A percentile compares a stretch with the other conserved stretches of the same genome.
phyloP scores from a whole-genome alignment of 192 early-diverging fungal species.

The Chytriomyces confervae region DNA sequence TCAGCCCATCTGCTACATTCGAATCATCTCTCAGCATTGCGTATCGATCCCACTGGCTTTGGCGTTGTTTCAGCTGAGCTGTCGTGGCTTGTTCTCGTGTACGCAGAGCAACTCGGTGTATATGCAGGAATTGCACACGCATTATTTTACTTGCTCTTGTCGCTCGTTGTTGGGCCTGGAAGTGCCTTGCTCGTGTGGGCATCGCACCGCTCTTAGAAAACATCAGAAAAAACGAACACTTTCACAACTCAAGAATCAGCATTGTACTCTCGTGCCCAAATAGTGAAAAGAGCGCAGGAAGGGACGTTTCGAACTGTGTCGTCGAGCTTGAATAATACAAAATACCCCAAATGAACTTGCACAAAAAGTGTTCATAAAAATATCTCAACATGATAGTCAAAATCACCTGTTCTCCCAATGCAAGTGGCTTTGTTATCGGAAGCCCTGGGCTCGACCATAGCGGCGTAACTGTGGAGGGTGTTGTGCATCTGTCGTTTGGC shows the following conservation, averaged over 20 bases:
- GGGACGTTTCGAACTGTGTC: no score
- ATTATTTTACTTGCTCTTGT: background rate
- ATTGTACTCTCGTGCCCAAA: no score
- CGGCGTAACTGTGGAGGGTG: background rate
- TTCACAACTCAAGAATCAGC: no score
- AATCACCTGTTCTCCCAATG: background rate
- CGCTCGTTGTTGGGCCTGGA: background rate
- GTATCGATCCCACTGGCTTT: no score
- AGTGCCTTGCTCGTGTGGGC: background rate
- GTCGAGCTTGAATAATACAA: no score
- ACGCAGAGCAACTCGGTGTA: background rate
- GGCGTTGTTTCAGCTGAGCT: background rate
- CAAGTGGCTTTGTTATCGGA: conserved; percentile 1
- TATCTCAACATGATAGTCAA: background rate
- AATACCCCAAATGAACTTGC: no score
- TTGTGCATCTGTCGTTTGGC: conserved; percentile 14
- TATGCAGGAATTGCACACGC: background rate
- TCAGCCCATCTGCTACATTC: no score
- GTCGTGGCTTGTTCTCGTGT: background rate
- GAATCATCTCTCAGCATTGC: no score
- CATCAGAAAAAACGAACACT: no score
- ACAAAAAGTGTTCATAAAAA: background rate
- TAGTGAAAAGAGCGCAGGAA: no score
- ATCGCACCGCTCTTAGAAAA: background rate
- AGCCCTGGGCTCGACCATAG: background rate